Evolutionary conservation across 1,139 yeast species (phyloP).

Genomic region (Diutina rugosa): DNA sequence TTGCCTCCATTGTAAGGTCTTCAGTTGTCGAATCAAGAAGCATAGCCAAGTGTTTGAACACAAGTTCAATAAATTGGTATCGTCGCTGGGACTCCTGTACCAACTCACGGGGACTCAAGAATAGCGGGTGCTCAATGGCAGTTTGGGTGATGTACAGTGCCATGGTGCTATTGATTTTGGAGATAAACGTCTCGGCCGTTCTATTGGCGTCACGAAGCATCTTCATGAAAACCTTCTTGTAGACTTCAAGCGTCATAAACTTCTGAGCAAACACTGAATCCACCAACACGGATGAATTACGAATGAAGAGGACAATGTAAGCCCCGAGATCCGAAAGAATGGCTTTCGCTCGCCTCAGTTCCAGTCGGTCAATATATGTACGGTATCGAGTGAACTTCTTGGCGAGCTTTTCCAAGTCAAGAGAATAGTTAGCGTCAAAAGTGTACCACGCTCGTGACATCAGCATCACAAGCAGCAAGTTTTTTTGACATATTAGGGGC

Average conservation of each 20-base stretch:
- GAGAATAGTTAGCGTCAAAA: slow-evolving; percentile 1
- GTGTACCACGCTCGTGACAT: slow-evolving; percentile 4
- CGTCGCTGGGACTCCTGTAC: not conserved
- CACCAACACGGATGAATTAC: slow-evolving; percentile 6
- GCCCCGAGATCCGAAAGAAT: not conserved
- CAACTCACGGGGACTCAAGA: not conserved
- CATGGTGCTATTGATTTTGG: not conserved
- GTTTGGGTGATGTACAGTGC: not conserved
- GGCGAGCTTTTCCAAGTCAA: not conserved
- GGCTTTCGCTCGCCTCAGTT: slow-evolving; percentile 3
- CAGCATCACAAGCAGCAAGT: slow-evolving; percentile 4
- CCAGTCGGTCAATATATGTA: not conserved
- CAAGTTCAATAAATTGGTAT: not conserved
- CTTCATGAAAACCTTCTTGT: not conserved
- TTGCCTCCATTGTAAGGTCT: not conserved
- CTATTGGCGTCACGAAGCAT: not conserved
- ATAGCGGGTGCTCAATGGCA: no score
- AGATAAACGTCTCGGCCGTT: no score
- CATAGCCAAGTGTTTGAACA: not conserved
- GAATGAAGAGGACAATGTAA: slow-evolving; percentile 4
- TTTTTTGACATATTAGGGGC: slow-evolving; percentile 3
- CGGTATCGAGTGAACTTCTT: not conserved
- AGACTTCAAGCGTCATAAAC: not conserved
- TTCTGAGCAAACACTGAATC: not conserved
- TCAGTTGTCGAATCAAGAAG: not conserved